Conservation (phyloP, 2,329 filamentous ascomycete genomes). For the Aciculosporium take region DNA sequence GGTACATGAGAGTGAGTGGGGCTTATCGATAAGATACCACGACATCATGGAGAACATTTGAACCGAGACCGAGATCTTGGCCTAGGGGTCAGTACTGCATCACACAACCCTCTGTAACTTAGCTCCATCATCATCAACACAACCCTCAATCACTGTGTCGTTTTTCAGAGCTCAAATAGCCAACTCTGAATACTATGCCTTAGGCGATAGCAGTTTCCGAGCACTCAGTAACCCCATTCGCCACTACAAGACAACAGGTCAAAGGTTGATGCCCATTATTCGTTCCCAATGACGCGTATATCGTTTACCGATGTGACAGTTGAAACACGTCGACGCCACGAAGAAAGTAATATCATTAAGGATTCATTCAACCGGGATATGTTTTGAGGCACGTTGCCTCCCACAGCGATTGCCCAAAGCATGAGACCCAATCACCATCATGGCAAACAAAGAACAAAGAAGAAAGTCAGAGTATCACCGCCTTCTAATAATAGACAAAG, state of each 20-base stretch:
- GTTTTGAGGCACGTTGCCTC: constrained; percentile 18
- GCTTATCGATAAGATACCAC: constrained; percentile 3
- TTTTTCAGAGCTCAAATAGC: too few relatives aligned
- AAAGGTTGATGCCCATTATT: too few relatives aligned
- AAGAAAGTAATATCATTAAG: constrained; percentile 14
- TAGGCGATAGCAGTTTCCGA: too few relatives aligned
- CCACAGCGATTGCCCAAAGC: constrained; percentile 24
- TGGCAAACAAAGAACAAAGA: constrained; percentile 26
- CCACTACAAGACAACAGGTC: too few relatives aligned
- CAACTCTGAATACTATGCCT: too few relatives aligned
- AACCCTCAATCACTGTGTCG: too few relatives aligned
- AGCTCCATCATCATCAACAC: too few relatives aligned
- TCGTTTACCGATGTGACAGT: not conserved
- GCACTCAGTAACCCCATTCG: too few relatives aligned
- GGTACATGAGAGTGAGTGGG: not conserved
- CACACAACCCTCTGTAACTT: too few relatives aligned
- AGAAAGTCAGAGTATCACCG: constrained; percentile 25
- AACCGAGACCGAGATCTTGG: too few relatives aligned
- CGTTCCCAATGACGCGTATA: not conserved
- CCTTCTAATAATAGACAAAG: constrained; percentile 24
- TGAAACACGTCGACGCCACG: not conserved
- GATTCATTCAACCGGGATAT: constrained; percentile 23
- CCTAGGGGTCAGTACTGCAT: too few relatives aligned
- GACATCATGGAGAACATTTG: not conserved
- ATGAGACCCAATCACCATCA: constrained; percentile 22